phyloP scores from a whole-genome alignment of 345 rosid genomes.

The Euphorbia pulcherrima region DNA sequence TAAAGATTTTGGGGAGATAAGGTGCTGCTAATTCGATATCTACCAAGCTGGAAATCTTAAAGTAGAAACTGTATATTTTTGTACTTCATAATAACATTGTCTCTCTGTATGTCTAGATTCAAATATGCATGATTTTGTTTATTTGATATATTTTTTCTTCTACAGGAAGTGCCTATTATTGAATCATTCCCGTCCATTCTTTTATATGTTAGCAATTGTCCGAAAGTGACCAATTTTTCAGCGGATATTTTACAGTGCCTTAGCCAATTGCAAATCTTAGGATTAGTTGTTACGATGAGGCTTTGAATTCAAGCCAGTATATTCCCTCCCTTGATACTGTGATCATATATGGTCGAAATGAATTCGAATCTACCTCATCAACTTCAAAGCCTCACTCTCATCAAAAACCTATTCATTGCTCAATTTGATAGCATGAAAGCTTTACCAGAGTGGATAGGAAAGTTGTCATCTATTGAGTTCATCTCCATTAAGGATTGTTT shows the following conservation, averaged over 20 bases:
- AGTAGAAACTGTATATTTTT: no score
- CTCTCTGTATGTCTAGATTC: no score
- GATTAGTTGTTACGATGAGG: neutral
- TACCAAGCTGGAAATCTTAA: no score
- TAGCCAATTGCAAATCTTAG: no score
- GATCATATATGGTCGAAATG: conserved; percentile 6
- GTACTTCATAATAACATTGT: no score
- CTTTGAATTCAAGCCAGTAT: neutral
- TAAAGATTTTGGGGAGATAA: no score
- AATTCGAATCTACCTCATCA: neutral
- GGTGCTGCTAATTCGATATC: no score
- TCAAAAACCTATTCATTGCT: neutral
- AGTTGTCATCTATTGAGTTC: neutral
- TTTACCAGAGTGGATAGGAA: conserved; percentile 17
- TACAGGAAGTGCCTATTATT: no score
- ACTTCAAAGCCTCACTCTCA: conserved; percentile 5
- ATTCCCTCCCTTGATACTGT: neutral
- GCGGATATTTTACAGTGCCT: neutral
- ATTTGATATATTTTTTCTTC: no score
- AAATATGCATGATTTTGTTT: no score
- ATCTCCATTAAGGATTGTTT: neutral
- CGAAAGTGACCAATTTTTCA: neutral
- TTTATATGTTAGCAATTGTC: no score
- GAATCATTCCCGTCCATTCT: no score
- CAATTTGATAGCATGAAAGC: neutral